Evolutionary conservation across 148 eudicot genomes (phyloP), one percentile per base, ranked within the genome.

Genomic region (Heliamphora exappendiculata): DNA sequence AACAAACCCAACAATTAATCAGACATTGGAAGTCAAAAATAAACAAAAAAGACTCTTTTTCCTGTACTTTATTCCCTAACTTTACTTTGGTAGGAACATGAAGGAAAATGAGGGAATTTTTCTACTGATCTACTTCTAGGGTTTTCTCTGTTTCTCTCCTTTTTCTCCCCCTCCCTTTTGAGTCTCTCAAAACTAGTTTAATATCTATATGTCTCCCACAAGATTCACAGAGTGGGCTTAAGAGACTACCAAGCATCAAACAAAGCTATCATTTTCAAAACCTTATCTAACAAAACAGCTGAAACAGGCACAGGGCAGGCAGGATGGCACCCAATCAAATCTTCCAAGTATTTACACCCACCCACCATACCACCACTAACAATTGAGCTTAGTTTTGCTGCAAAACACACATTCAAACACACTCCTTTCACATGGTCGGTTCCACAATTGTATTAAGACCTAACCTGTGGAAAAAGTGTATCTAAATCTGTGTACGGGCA

Each of bases 211-310:
- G 78, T 53, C 65, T 72, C 79, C 54, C 45, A 57, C 67, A 67
- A 55, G 66, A 76, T 76, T 68, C 79, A 76, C 67, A 76, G 36
- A 12, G 51, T 36, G 55, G 24, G 12, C 51, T 59, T 58, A 22
- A 77, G 69, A 57, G 59, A 77, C 73, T 31, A 53, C 41, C 75
- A 70, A 59, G 20, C 39, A 58, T 59, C 70, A 59, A 78, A 50
- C 65, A 68, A 69, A 65, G 45, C 55, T 44, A 55, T 70, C 75
- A 77, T 24, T 70, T 42, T 59, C 70, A 78, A 77, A 68, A 59
- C 80, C 75, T 78, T 78, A 44, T 70, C 75, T 47, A 58, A 47
- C 62, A 28, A 70, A 44, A 16, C 34, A 59, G 24, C 70, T 20
- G 34, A 16, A 57, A 39, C 75, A 68, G 53, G 29, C 44, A 45